Percentiles rank a stretch among this genome's conserved stretches.
Conservation (phyloP, 768 basidiomycete species). For the Tremella fuciformis region DNA sequence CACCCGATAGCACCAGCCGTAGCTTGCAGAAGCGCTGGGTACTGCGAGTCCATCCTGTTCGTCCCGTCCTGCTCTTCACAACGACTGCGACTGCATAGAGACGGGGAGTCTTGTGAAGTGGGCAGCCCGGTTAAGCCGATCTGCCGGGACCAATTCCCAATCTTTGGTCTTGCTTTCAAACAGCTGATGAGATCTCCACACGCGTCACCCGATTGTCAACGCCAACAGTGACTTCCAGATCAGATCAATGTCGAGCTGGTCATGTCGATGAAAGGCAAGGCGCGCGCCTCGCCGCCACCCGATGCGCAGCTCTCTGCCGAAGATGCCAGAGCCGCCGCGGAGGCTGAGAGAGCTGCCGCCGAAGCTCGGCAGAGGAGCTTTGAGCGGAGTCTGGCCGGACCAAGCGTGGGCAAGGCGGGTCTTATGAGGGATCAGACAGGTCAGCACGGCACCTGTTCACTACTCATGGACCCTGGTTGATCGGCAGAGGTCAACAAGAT, state of each 20-base stretch:
- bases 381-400: slow-evolving; percentile 66
- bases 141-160: too few relatives aligned
- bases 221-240: too few relatives aligned
- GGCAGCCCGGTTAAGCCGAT: too few relatives aligned
- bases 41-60: slow-evolving; percentile 26
- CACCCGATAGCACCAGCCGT: slow-evolving; percentile 41
- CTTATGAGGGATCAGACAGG: slow-evolving; percentile 47
- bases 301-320: too few relatives aligned
- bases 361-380: slow-evolving; percentile 29
- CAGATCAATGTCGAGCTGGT: neutral
- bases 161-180: neutral
- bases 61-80: neutral
- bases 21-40: slow-evolving; percentile 44
- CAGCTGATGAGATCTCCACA: neutral
- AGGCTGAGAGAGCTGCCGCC: slow-evolving; percentile 11
- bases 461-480: slow-evolving; percentile 9
- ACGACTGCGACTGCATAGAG: too few relatives aligned
- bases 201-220: neutral
- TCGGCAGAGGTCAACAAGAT: slow-evolving; percentile 74
- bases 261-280: too few relatives aligned
- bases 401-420: slow-evolving; percentile 80
- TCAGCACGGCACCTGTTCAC: slow-evolving; percentile 8
- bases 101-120: too few relatives aligned
- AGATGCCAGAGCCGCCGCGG: neutral
- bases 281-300: too few relatives aligned